Percentiles rank a stretch among this genome's conserved stretches.
These are phyloP conservation scores for Selaginella moellendorffii DNA, from an alignment of 75 land plant species.

Conservation along the genomic window DNA sequence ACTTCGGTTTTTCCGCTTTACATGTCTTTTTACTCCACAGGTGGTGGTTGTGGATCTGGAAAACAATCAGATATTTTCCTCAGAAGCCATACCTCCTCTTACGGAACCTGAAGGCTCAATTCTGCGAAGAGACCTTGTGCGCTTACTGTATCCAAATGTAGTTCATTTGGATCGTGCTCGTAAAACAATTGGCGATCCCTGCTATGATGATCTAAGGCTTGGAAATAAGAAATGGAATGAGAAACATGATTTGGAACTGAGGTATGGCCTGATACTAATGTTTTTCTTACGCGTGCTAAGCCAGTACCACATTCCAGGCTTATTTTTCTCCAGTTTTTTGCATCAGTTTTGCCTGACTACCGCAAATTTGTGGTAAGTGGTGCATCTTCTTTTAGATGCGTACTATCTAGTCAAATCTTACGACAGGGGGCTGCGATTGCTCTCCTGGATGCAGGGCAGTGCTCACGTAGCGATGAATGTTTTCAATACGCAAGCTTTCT, in stretches of 20 bases:
- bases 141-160: slow-evolving; percentile 69
- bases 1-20: not conserved
- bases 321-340: slow-evolving; percentile 74
- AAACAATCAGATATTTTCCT: slow-evolving; percentile 42
- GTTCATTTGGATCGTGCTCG: slow-evolving; percentile 55
- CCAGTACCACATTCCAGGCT: slow-evolving; percentile 38
- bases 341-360: slow-evolving; percentile 71
- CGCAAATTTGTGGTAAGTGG: slow-evolving; percentile 84
- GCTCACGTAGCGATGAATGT: slow-evolving; percentile 31
- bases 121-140: slow-evolving; percentile 48
- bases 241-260: slow-evolving; percentile 71
- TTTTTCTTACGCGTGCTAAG: not conserved
- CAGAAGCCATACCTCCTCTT: slow-evolving; percentile 64
- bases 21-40: slow-evolving; percentile 18
- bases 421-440: too few relatives aligned
- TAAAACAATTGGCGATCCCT: slow-evolving; percentile 13
- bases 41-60: slow-evolving; percentile 92
- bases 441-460: slow-evolving; percentile 49
- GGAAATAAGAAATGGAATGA: slow-evolving; percentile 62
- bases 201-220: slow-evolving; percentile 26
- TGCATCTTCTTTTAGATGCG: not conserved
- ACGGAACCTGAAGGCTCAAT: slow-evolving; percentile 64
- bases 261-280: slow-evolving; percentile 23
- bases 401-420: too few relatives aligned
- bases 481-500: slow-evolving; percentile 75